Evolutionary conservation across 1,284 basidiomycete genomes (phyloP).

Genomic region (Fereydounia khargensis): DNA sequence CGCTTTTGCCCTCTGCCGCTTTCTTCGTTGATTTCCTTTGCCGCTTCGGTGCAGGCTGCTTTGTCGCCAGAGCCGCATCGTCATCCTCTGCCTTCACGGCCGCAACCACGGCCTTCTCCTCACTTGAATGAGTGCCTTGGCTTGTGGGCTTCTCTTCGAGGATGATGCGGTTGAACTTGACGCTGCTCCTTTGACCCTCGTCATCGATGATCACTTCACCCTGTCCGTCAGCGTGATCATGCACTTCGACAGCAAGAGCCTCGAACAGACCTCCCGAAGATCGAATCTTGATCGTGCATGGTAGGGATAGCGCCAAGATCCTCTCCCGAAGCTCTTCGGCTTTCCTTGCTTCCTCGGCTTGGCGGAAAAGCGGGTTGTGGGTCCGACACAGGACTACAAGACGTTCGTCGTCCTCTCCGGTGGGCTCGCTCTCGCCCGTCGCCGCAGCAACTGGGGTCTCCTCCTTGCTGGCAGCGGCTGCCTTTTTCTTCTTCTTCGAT

Average conservation of each 20-base stretch:
- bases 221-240: conserved; percentile 14
- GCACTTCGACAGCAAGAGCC: conserved; percentile 24
- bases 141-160: conserved; percentile 6
- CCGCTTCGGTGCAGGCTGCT: too few species aligned
- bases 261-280: conserved; percentile 36
- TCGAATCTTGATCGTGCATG: conserved; percentile 30
- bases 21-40: too few species aligned
- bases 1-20: too few species aligned
- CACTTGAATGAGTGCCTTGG: too few species aligned
- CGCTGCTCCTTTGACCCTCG: conserved; percentile 22
- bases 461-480: background rate
- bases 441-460: conserved; percentile 3
- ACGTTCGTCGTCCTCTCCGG: conserved; percentile 24
- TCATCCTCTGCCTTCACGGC: too few species aligned
- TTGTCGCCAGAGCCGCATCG: too few species aligned
- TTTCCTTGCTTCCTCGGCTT: conserved; percentile 31
- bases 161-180: conserved; percentile 33
- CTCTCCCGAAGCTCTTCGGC: conserved; percentile 27
- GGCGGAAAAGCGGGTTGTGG: conserved; percentile 49
- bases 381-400: conserved; percentile 50
- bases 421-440: background rate
- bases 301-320: conserved; percentile 17
- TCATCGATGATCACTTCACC: conserved; percentile 29
- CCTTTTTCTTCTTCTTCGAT: conserved; percentile 2
- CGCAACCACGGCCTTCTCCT: too few species aligned